Percentiles rank a stretch among this genome's conserved stretches.
Conservation (phyloP, 2,329 filamentous ascomycete genomes). For the Arthrobotrys pseudoclavata region DNA sequence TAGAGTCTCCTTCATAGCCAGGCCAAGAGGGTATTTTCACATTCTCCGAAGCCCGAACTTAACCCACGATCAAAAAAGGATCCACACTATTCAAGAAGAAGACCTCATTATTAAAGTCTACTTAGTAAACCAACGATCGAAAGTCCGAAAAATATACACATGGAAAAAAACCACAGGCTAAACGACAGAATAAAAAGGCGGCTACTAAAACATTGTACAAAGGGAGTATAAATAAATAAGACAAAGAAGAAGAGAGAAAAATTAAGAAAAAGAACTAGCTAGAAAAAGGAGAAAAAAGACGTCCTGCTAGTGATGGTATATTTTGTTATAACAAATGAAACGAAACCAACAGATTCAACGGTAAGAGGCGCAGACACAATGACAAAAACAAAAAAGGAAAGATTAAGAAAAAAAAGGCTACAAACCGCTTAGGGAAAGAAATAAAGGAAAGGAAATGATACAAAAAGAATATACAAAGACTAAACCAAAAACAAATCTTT, state of each 20-base stretch:
- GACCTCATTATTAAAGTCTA: background rate
- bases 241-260: conserved; percentile 2
- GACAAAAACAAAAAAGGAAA: conserved; percentile 14
- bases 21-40: too few species aligned
- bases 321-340: conserved; percentile 32
- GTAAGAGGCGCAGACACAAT: background rate
- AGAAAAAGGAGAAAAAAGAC: conserved; percentile 22
- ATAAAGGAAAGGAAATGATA: background rate
- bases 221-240: background rate
- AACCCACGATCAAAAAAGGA: too few species aligned
- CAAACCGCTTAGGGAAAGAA: conserved; percentile 12
- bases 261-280: background rate
- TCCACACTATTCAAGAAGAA: too few species aligned
- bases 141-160: conserved; percentile 17
- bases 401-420: conserved; percentile 16
- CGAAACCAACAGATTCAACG: conserved; percentile 3
- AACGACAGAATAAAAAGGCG: background rate
- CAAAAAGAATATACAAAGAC: conserved; percentile 5
- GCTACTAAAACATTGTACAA: conserved; percentile 39
- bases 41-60: too few species aligned
- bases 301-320: conserved; percentile 45
- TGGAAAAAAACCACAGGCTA: background rate
- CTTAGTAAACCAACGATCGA: background rate
- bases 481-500: conserved; percentile 10
- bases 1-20: too few species aligned